A percentile compares a stretch with the other conserved stretches of the same genome.
These are phyloP conservation scores for Saccharomycopsis fermentans DNA, from an alignment of 805 yeast genomes.

Conservation along the genomic window DNA sequence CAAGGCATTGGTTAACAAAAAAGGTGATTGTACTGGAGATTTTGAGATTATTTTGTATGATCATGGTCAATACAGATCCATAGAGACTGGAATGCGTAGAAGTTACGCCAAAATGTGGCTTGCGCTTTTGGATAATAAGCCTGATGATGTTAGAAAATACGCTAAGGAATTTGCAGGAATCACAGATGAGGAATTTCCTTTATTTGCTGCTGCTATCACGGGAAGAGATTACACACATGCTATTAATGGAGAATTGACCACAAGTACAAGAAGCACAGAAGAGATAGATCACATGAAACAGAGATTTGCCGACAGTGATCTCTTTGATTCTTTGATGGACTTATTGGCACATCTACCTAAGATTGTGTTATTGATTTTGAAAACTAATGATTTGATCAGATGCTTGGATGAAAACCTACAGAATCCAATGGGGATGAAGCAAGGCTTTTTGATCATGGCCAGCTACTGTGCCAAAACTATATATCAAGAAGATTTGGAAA, in stretches of 20 bases:
- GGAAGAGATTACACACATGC: slow-evolving; percentile 84
- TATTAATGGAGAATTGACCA: slow-evolving; percentile 39
- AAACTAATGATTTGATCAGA: slow-evolving; percentile 90
- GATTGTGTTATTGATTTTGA: slow-evolving; percentile 73
- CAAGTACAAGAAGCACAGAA: slow-evolving; percentile 39
- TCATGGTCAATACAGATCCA: slow-evolving; percentile 86
- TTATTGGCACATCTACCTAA: slow-evolving; percentile 74
- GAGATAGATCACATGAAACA: slow-evolving; percentile 64
- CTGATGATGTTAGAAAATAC: slow-evolving; percentile 54
- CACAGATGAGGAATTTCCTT: slow-evolving; percentile 62
- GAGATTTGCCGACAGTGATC: slow-evolving; percentile 49
- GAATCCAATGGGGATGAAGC: slow-evolving; percentile 75
- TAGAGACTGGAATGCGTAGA: slow-evolving; percentile 64
- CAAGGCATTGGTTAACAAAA: slow-evolving; percentile 30
- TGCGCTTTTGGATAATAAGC: slow-evolving; percentile 66
- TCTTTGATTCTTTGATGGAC: slow-evolving; percentile 67
- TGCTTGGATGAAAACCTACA: slow-evolving; percentile 75
- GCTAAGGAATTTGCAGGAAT: slow-evolving; percentile 76
- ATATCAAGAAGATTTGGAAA: slow-evolving; percentile 53
- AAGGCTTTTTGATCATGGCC: slow-evolving; percentile 84
- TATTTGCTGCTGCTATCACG: slow-evolving; percentile 88
- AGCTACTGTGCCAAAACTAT: slow-evolving; percentile 79
- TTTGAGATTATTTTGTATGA: slow-evolving; percentile 90
- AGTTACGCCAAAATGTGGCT: slow-evolving; percentile 91
- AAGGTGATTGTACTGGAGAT: slow-evolving; percentile 39